These are phyloP conservation scores for Ambrosiella beaveri DNA, from an alignment of 2,329 filamentous ascomycete species.

Conservation along the genomic window DNA sequence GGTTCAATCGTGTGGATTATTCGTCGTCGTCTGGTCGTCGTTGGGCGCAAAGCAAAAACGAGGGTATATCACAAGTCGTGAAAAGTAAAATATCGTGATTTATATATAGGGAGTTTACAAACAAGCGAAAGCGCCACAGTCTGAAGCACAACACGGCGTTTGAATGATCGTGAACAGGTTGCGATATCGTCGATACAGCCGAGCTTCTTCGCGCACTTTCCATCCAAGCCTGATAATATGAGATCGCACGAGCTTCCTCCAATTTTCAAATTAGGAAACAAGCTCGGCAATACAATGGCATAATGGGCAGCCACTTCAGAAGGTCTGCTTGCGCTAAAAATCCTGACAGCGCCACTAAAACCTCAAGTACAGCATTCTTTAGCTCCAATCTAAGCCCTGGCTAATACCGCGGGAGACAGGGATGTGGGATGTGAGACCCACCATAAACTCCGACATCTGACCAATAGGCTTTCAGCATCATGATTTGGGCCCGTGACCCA, in stretches of 20 bases:
- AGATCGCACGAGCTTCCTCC: not conserved
- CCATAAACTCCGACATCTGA: not conserved
- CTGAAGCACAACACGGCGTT: not conserved
- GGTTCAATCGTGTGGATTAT: not conserved
- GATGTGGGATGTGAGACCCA: not conserved
- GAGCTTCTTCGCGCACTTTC: not conserved
- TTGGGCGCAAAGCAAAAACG: not conserved
- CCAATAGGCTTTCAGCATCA: not conserved
- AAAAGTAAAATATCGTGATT: not conserved
- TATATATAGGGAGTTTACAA: not conserved
- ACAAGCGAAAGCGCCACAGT: not conserved
- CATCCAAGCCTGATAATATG: not conserved
- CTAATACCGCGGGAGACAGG: not conserved
- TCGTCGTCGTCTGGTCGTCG: not conserved
- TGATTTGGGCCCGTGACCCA: not conserved
- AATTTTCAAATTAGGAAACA: not conserved
- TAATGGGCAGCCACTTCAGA: not conserved
- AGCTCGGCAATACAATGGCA: not conserved
- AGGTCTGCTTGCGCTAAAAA: not conserved
- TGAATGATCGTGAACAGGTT: not conserved
- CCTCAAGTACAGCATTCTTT: not conserved
- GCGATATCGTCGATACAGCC: not conserved
- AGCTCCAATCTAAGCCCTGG: not conserved
- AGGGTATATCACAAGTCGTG: not conserved
- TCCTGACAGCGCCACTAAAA: not conserved